Conservation (phyloP, 2,329 filamentous ascomycete genomes). For the Colletotrichum orchidophilum region DNA sequence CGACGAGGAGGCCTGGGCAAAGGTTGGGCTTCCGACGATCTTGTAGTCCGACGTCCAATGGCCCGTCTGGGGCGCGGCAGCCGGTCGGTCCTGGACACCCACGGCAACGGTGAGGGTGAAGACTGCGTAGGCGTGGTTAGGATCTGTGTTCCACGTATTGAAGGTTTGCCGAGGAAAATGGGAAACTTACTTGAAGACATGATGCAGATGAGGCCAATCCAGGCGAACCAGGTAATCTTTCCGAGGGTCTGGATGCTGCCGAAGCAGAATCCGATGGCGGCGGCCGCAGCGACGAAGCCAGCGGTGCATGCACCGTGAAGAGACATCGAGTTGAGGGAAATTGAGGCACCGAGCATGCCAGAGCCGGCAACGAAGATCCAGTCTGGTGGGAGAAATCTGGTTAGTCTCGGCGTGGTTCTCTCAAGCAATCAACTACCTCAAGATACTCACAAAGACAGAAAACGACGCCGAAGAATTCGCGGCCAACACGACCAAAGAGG, state of each 20-base stretch:
- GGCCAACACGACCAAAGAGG: slow-evolving; percentile 57
- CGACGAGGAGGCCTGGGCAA: slow-evolving; percentile 55
- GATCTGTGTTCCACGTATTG: not conserved
- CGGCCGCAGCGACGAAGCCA: slow-evolving; percentile 49
- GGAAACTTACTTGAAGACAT: slow-evolving; percentile 39
- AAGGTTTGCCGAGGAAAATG: not conserved
- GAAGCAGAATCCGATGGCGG: slow-evolving; percentile 41
- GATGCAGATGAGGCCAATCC: slow-evolving; percentile 43
- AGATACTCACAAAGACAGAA: slow-evolving; percentile 48
- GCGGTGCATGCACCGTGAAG: slow-evolving; percentile 51
- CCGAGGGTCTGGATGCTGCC: slow-evolving; percentile 45
- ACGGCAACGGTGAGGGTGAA: slow-evolving; percentile 43
- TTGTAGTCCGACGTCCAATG: slow-evolving; percentile 43
- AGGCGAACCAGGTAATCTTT: slow-evolving; percentile 45
- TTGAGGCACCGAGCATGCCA: slow-evolving; percentile 52
- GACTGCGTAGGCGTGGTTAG: slow-evolving; percentile 26
- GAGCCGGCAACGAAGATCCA: slow-evolving; percentile 46
- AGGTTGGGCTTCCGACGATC: slow-evolving; percentile 67
- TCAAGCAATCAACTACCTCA: accelerated
- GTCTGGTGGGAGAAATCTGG: slow-evolving; percentile 20
- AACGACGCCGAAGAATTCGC: slow-evolving; percentile 49
- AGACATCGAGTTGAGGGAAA: slow-evolving; percentile 51
- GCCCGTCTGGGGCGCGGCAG: slow-evolving; percentile 36
- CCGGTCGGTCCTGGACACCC: slow-evolving; percentile 41
- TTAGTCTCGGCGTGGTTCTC: not conserved